These are phyloP conservation scores for Cubamyces sp. DNA, from an alignment of 768 basidiomycete species.

Conservation along the genomic window DNA sequence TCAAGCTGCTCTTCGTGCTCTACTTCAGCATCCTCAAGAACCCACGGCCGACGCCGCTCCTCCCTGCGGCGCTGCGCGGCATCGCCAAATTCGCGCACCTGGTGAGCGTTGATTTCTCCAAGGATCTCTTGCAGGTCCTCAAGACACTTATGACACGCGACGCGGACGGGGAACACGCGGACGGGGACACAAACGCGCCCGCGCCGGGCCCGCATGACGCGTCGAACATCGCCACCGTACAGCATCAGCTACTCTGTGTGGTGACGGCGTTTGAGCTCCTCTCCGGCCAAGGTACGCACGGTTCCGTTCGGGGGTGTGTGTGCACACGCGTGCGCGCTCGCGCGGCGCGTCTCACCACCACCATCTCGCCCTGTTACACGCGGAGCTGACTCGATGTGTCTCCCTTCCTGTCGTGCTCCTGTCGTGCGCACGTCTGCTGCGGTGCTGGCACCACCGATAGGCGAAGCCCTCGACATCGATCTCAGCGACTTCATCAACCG, in stretches of 20 bases:
- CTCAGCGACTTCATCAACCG: constrained; percentile 84
- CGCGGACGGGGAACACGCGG: constrained; percentile 42
- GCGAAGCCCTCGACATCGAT: constrained; percentile 98
- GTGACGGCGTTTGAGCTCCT: constrained; percentile 97
- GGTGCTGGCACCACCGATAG: constrained; percentile 42
- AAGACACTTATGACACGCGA: constrained; percentile 69
- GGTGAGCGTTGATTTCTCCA: constrained; percentile 98
- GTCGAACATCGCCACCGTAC: constrained; percentile 47
- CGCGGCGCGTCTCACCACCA: constrained; percentile 4
- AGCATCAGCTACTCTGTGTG: constrained; percentile 78
- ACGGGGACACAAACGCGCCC: constrained; percentile 32
- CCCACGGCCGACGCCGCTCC: constrained; percentile 73
- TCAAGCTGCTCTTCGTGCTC: constrained; percentile 94
- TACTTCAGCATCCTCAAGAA: constrained; percentile 97
- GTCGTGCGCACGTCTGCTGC: not conserved
- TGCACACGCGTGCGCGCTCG: constrained; percentile 18
- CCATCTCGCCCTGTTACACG: constrained; percentile 2
- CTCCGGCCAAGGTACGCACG: constrained; percentile 81
- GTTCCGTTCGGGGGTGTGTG: too few relatives aligned
- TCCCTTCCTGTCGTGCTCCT: constrained; percentile 13
- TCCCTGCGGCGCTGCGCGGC: constrained; percentile 88
- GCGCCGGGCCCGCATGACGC: constrained; percentile 18
- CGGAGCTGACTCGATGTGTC: constrained; percentile 23
- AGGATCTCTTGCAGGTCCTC: constrained; percentile 87
- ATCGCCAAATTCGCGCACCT: constrained; percentile 94